Conservation (phyloP, 371 early-diverging fungal genomes). For the Circinella minor region DNA sequence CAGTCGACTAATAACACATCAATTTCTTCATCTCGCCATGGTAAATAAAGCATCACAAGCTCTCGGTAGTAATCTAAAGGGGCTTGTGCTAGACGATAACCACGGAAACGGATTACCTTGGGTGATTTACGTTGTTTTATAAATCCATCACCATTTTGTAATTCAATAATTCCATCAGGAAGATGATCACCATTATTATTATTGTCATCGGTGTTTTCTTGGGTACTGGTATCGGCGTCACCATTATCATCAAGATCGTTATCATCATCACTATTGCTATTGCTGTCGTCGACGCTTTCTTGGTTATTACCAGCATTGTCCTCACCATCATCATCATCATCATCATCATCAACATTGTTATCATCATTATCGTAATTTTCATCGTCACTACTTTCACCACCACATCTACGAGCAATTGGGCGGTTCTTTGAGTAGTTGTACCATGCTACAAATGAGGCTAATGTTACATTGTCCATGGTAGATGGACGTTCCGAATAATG, state of each 20-base stretch:
- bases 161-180: background rate
- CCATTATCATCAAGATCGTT: too few species aligned
- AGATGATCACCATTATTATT: background rate
- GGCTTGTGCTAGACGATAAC: background rate
- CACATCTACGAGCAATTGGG: too few species aligned
- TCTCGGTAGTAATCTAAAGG: slow-evolving; percentile 1
- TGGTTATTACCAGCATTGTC: too few species aligned
- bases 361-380: too few species aligned
- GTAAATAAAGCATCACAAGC: slow-evolving; percentile 1
- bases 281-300: too few species aligned
- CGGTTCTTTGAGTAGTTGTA: background rate
- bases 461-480: background rate
- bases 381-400: background rate
- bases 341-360: too few species aligned
- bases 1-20: background rate
- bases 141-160: background rate
- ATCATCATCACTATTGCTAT: too few species aligned
- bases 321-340: too few species aligned
- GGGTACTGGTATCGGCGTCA: too few species aligned
- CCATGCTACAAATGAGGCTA: background rate
- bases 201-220: background rate
- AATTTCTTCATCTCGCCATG: background rate
- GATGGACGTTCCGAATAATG: background rate
- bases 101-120: slow-evolving; percentile 1
- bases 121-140: background rate